Percentiles rank a stretch among this genome's conserved stretches.
Evolutionary conservation across 129 eudicot species (phyloP).

Genomic region (Calendula officinalis): DNA sequence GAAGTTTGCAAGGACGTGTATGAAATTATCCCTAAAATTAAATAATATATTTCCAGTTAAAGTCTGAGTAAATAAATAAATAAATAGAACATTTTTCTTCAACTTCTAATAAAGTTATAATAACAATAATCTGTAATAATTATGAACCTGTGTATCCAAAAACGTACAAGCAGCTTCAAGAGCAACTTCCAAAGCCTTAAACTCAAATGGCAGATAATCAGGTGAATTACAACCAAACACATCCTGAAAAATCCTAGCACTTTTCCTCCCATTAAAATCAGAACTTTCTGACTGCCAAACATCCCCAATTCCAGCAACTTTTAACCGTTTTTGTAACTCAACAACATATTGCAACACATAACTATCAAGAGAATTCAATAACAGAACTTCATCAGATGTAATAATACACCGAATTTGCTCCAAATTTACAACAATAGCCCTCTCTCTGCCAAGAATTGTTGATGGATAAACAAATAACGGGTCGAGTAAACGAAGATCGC

Average conservation of each 20-base stretch:
- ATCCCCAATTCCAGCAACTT: constrained; percentile 47
- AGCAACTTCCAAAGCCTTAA: constrained; percentile 92
- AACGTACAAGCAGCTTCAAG: constrained; percentile 91
- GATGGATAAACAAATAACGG: constrained; percentile 94
- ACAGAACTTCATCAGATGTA: constrained; percentile 87
- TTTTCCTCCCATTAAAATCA: constrained; percentile 41
- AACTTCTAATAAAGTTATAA: no score
- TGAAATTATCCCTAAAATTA: no score
- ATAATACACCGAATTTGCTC: constrained; percentile 98
- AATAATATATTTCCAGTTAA: background rate
- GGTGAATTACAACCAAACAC: constrained; percentile 50
- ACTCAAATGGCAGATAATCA: constrained; percentile 90
- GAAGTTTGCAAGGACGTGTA: no score
- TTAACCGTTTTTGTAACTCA: constrained; percentile 73
- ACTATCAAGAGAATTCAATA: constrained; percentile 78
- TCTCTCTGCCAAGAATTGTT: constrained; percentile 95
- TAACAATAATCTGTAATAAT: background rate
- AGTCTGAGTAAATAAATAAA: background rate
- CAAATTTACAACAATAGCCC: constrained; percentile 93
- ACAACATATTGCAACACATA: constrained; percentile 82
- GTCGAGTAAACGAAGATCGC: constrained; percentile 84
- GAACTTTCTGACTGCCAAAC: constrained; percentile 65
- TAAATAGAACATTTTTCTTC: no score
- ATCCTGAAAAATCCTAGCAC: constrained; percentile 48
- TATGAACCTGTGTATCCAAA: constrained; percentile 83